These are phyloP conservation scores for Leccinum pallidistipes DNA, from an alignment of 1,284 basidiomycete species.

Conservation along the genomic window DNA sequence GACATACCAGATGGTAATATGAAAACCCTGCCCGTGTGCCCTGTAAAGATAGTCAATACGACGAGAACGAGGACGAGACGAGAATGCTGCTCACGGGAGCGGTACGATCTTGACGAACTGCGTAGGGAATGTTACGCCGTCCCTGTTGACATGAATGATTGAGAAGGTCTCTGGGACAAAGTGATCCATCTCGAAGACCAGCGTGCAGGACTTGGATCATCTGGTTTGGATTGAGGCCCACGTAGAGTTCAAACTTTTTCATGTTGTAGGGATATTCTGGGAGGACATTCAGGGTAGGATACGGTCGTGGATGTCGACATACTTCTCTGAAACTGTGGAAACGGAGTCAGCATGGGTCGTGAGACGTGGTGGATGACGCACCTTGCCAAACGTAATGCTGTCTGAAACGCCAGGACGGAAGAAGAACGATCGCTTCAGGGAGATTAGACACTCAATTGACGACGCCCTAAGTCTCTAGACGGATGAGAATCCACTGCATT, in stretches of 20 bases:
- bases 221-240: slow-evolving; percentile 59
- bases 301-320: slow-evolving; percentile 19
- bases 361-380: slow-evolving; percentile 31
- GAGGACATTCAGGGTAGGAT: not conserved
- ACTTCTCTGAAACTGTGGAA: slow-evolving; percentile 54
- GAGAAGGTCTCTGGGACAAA: slow-evolving; percentile 59
- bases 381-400: slow-evolving; percentile 38
- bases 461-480: slow-evolving; percentile 54
- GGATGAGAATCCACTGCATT: slow-evolving; percentile 71
- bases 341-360: slow-evolving; percentile 4
- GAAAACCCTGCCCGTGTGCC: slow-evolving; percentile 67
- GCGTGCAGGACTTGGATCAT: slow-evolving; percentile 65
- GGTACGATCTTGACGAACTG: slow-evolving; percentile 73
- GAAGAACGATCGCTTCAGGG: not conserved
- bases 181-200: slow-evolving; percentile 59
- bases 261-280: slow-evolving; percentile 80
- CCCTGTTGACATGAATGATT: slow-evolving; percentile 52
- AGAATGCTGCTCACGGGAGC: slow-evolving; percentile 52
- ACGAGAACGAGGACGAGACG: not conserved
- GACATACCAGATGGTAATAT: slow-evolving; percentile 77
- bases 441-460: slow-evolving; percentile 55
- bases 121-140: slow-evolving; percentile 59
- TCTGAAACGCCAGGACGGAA: slow-evolving; percentile 36
- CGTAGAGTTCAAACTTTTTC: slow-evolving; percentile 74
- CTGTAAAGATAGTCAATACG: slow-evolving; percentile 35